Conservation (phyloP, 2,329 filamentous ascomycete genomes). For the Corniculantispora saksenae region DNA sequence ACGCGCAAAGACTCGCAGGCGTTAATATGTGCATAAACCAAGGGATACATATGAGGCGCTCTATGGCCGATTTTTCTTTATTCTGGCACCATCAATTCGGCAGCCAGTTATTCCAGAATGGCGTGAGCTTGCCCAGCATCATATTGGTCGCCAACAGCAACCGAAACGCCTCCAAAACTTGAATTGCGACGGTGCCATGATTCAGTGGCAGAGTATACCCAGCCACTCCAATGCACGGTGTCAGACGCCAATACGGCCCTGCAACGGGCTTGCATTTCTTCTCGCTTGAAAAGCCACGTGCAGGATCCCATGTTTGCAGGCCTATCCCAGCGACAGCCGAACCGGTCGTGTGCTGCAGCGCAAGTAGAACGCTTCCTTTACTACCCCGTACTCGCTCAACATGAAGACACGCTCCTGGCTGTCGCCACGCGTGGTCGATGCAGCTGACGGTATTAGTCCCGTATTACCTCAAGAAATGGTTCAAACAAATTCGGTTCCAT, state of each 20-base stretch:
- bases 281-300: conserved; percentile 4
- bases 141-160: background rate
- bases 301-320: background rate
- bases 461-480: background rate
- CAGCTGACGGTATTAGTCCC: background rate
- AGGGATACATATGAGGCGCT: no score
- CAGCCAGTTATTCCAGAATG: no score
- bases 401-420: background rate
- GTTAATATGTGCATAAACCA: no score
- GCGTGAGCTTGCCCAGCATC: background rate
- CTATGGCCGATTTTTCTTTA: no score
- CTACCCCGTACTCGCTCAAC: background rate
- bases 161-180: conserved; percentile 12
- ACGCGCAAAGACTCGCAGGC: no score
- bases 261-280: background rate
- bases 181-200: conserved; percentile 12
- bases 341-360: background rate
- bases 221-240: background rate
- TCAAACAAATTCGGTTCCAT: conserved; percentile 1
- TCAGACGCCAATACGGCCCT: background rate
- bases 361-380: background rate
- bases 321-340: conserved; percentile 2
- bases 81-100: no score
- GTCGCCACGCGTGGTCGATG: background rate
- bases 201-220: background rate